Evolutionary conservation across 768 basidiomycete species (phyloP).

Genomic region (Hygrophoropsis aurantiaca): DNA sequence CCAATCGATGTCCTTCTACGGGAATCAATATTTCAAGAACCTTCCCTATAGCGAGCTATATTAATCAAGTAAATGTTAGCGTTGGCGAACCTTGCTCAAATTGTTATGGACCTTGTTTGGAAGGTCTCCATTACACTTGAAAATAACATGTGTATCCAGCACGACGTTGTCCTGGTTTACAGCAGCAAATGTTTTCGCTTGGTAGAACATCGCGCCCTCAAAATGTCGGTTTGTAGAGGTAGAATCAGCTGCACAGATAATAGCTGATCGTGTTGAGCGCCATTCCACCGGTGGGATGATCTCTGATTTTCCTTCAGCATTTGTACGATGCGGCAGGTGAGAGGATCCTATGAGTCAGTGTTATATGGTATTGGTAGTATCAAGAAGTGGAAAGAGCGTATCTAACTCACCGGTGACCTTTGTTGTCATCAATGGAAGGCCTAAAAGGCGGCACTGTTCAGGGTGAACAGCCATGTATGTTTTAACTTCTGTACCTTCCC

Average conservation of each 20-base stretch:
- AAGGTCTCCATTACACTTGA: neutral
- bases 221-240: neutral
- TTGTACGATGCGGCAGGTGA: slow-evolving; percentile 1
- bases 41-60: slow-evolving; percentile 6
- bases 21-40: slow-evolving; percentile 4
- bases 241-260: neutral
- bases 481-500: neutral
- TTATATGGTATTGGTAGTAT: neutral
- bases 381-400: neutral
- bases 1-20: neutral
- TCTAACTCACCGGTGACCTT: slow-evolving; percentile 2
- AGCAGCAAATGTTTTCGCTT: slow-evolving; percentile 1
- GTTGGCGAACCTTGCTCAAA: no score
- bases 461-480: neutral
- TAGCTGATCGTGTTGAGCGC: neutral
- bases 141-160: slow-evolving; percentile 5
- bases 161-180: slow-evolving; percentile 6
- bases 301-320: neutral
- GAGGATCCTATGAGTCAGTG: slow-evolving; percentile 1
- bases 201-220: no score
- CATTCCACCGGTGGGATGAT: slow-evolving; percentile 3
- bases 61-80: no score
- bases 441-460: neutral
- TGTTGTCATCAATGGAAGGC: neutral
- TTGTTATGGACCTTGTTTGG: no score